Evolutionary conservation across 2,329 filamentous ascomycete species (phyloP).

Genomic region (Colletotrichum australisinense): DNA sequence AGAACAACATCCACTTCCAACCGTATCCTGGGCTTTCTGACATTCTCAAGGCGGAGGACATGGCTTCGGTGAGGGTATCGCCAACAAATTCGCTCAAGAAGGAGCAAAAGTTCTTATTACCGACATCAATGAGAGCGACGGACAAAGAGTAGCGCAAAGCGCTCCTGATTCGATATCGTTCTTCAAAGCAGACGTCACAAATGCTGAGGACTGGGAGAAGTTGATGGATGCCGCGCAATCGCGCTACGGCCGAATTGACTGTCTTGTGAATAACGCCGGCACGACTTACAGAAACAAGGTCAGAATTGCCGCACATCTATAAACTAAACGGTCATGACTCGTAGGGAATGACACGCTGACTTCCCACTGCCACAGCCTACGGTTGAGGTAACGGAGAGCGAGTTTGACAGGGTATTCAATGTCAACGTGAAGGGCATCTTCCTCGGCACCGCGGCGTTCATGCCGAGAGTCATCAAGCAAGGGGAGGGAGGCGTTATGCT

Average conservation of each 20-base stretch:
- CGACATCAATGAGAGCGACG: constrained; percentile 67
- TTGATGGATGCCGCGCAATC: constrained; percentile 58
- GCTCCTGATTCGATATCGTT: constrained; percentile 48
- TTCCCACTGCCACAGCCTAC: constrained; percentile 55
- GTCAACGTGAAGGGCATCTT: constrained; percentile 78
- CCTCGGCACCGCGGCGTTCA: constrained; percentile 63
- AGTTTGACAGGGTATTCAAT: constrained; percentile 74
- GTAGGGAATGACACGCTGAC: background rate
- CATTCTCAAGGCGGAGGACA: constrained; percentile 18
- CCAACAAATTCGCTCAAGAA: constrained; percentile 67
- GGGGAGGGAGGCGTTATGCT: constrained; percentile 74
- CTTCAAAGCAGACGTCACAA: constrained; percentile 61
- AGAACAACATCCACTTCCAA: background rate
- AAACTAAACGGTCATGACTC: too few relatives aligned
- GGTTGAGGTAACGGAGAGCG: constrained; percentile 70
- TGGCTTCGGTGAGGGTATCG: constrained; percentile 74
- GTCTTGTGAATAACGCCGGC: constrained; percentile 72
- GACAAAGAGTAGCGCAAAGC: constrained; percentile 54
- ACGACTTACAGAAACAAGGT: constrained; percentile 67
- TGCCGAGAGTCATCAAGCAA: constrained; percentile 67
- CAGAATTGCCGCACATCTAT: background rate
- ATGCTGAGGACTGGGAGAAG: constrained; percentile 62
- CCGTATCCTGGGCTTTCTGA: background rate
- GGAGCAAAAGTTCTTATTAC: constrained; percentile 71
- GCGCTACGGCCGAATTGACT: constrained; percentile 64